Base-by-base conservation (phyloP, 2,329 filamentous ascomycete species). In the Nectriaceae sp. region DNA sequence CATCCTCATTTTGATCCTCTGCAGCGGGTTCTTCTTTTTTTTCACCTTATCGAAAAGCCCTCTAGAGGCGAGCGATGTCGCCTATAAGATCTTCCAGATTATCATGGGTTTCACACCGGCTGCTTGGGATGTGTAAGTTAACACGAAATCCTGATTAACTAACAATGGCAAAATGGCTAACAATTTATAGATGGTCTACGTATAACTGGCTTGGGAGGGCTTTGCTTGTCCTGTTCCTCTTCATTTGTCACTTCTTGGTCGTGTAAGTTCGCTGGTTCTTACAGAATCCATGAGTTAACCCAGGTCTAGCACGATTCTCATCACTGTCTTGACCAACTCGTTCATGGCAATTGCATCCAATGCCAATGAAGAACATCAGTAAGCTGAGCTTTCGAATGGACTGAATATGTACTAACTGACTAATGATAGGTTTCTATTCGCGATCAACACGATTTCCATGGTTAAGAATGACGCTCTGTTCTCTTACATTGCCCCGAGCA, bases 381-480 rank as follows among this genome's bases (percentile, higher is more conserved):
- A 67, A 60, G 78, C 65, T 11, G 18, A 2, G n/a, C 5, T 3
- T 4, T 1, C 5, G n/a, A 1, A 4, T 13, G 10, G 5, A 21
- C 21, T 6, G 11, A 2, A 21, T 18, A 21, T 5, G 11, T 29
- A 37, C 52, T 60, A 26, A 64, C 42, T n/a, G n/a, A n/a, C n/a
- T 24, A 6, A 24, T 45, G 6, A 31, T 52, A 82, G 78, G 50
- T 97, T 96, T 65, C 72, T 97, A 3, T 97, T 97, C 64, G 93
- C 93, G 0, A 91, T 97, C 67, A 97, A 97, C 65, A 95, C 93
- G 4, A 96, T 97, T 42, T 95, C 90, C 4, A 95, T 96, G 89
- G 93, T 97, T 56, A 97, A 97, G 69, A 96, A 94, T n/a, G 93
- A 97, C 66, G 89, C 91, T 0, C 75, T 97, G 0, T 97, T 97